Percentiles rank a stretch among this genome's conserved stretches.
Evolutionary conservation across 108 stramenopile species (phyloP).

Genomic region (Fistulifera solaris): DNA sequence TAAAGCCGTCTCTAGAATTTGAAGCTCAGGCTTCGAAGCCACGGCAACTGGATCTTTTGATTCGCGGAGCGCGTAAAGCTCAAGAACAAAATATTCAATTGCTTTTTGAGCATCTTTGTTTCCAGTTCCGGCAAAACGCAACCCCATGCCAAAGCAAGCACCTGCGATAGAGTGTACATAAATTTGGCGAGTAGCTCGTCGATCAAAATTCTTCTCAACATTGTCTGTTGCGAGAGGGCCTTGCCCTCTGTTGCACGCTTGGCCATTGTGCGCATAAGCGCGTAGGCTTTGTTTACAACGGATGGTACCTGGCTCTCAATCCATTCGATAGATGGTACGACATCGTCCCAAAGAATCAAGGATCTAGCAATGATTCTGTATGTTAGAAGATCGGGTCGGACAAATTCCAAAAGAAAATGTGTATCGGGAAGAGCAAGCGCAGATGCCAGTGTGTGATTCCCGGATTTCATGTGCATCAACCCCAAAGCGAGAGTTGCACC

Average conservation of each 20-base stretch:
- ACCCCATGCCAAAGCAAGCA: slow-evolving; percentile 86
- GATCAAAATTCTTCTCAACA: slow-evolving; percentile 49
- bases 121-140: slow-evolving; percentile 89
- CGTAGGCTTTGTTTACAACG: slow-evolving; percentile 50
- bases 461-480: slow-evolving; percentile 85
- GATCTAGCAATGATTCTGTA: slow-evolving; percentile 84
- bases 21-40: slow-evolving; percentile 67
- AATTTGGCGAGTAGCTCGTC: slow-evolving; percentile 82
- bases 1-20: slow-evolving; percentile 85
- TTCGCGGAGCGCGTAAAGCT: slow-evolving; percentile 68
- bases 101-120: slow-evolving; percentile 57
- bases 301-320: slow-evolving; percentile 74
- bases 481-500: slow-evolving; percentile 91
- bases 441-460: slow-evolving; percentile 67
- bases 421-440: slow-evolving; percentile 86
- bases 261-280: slow-evolving; percentile 38
- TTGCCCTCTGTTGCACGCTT: slow-evolving; percentile 14
- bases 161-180: slow-evolving; percentile 90
- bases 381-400: slow-evolving; percentile 88
- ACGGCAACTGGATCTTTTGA: slow-evolving; percentile 47
- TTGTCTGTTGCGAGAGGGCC: neutral
- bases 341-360: slow-evolving; percentile 90
- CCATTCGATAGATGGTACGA: slow-evolving; percentile 70
- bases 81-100: slow-evolving; percentile 50
- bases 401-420: slow-evolving; percentile 86